Percentiles rank a stretch among this genome's conserved stretches.
Conservation (phyloP, 352 stramenopile species). For the Phytopythium kandeliae region DNA sequence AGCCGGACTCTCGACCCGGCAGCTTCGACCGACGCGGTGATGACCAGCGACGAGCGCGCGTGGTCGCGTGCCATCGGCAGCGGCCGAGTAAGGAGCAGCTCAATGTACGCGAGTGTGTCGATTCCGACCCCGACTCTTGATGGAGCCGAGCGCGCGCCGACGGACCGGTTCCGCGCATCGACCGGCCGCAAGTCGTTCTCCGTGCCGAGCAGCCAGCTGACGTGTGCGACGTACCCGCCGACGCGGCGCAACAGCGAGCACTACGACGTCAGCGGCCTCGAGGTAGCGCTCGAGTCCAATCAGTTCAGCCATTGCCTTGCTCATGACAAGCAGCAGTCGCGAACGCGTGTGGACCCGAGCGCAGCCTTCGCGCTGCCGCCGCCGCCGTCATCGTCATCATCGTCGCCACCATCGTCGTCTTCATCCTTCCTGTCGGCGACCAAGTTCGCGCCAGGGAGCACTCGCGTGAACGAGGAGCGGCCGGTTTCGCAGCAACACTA, state of each 20-base stretch:
- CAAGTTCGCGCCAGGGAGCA: neutral
- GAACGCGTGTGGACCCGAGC: conserved; percentile 1
- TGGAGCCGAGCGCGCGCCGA: neutral
- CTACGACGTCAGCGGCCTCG: neutral
- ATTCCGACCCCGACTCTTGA: neutral
- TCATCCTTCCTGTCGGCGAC: conserved; percentile 2
- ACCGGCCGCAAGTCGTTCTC: neutral
- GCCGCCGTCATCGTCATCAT: neutral
- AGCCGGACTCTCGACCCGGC: conserved; percentile 1
- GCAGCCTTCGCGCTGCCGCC: neutral
- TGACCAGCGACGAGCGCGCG: conserved; percentile 2
- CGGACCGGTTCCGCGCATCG: conserved; percentile 4
- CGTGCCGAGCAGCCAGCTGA: conserved; percentile 3
- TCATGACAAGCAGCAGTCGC: neutral
- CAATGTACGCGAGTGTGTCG: neutral
- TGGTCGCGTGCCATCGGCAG: conserved; percentile 2
- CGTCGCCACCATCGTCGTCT: neutral
- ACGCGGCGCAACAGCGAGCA: neutral
- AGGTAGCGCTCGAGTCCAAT: neutral
- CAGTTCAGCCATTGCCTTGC: neutral
- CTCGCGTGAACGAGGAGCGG: neutral
- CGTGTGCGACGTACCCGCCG: conserved; percentile 6
- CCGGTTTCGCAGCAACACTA: neutral
- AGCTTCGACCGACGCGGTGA: neutral
- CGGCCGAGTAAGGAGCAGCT: neutral